phyloP scores from a whole-genome alignment of 306 rosid species.

The Lathyrus sativus region DNA sequence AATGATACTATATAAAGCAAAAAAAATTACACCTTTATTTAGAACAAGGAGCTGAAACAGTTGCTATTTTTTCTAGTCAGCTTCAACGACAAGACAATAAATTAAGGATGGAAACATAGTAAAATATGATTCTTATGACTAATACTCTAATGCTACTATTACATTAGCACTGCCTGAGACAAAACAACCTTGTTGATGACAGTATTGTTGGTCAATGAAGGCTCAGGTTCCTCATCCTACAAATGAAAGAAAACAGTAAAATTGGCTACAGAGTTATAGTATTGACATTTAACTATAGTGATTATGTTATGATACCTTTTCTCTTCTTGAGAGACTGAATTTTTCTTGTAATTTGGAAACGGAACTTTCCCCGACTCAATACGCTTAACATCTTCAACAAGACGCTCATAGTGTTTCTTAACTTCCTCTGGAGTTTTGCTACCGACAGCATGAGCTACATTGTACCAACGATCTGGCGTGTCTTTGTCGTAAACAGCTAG shows the following conservation, averaged over 20 bases:
- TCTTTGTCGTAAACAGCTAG: constrained; percentile 84
- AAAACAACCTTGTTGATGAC: too few relatives aligned
- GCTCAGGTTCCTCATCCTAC: constrained; percentile 73
- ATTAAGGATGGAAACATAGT: constrained; percentile 41
- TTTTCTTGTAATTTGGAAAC: constrained; percentile 69
- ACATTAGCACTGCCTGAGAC: too few relatives aligned
- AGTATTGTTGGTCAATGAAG: constrained; percentile 49
- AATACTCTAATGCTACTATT: too few relatives aligned
- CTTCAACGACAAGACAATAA: constrained; percentile 38
- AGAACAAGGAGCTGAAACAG: constrained; percentile 33
- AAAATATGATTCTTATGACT: constrained; percentile 44
- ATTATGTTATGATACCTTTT: constrained; percentile 55
- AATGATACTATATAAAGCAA: constrained; percentile 3
- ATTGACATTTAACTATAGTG: too few relatives aligned
- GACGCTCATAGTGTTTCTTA: constrained; percentile 75
- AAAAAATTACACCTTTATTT: constrained; percentile 40
- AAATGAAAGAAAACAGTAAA: constrained; percentile 20
- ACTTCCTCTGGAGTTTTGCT: constrained; percentile 85
- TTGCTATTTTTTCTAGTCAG: constrained; percentile 34
- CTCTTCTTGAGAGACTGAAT: constrained; percentile 45
- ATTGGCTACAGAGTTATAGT: too few relatives aligned
- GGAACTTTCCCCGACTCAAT: constrained; percentile 85
- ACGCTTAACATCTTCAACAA: constrained; percentile 71
- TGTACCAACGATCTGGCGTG: constrained; percentile 90
- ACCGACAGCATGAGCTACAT: constrained; percentile 86